Evolutionary conservation across 805 yeast species (phyloP), one percentile per base, ranked within the genome.

Genomic region (Pichia paraexigua): DNA sequence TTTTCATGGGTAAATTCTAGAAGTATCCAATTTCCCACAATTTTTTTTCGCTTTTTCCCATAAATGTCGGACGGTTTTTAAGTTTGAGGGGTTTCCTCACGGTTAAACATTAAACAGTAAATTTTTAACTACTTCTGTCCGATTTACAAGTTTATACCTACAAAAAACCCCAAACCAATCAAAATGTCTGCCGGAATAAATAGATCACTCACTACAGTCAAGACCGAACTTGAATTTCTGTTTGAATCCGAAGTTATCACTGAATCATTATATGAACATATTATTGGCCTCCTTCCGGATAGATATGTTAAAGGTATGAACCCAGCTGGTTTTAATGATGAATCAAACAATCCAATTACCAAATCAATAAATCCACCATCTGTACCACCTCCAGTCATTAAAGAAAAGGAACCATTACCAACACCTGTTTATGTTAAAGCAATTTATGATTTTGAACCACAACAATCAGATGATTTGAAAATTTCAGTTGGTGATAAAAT

Each of bases 211-310:
- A 79, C 90, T 1, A 84, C 85, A 7, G 71, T 89, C 55, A 70
- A 82, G 69, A 79, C 87, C 67, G 63, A 90, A 63, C 76, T 90
- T 43, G 95, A 88, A 65, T 89, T 87, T 62, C 71, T 90, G 30
- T 71, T 68, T 43, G 95, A 87, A 57, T 82, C 91, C 1, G 80
- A 80, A 46, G 94, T 87, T 43, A 80, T 90, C 52, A 72, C 82
- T 20, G 75, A 77, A 39, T 72, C 68, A 11, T 74, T 83, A 51
- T 83, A 66, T 60, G 69, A 67, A 56, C 71, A 30, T 20, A 42
- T 52, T 9, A 46, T 51, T 28, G 28, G 41, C 1, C 42, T 24
- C 4, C 20, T 54, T 10, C 52, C 55, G 3, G 48, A 44, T 13
- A 37, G 45, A 18, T 49, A 51, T 41, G 46, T 43, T 3, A 43